Conservation (phyloP, 2,329 filamentous ascomycete genomes). For the Venturiaceae sp. region DNA sequence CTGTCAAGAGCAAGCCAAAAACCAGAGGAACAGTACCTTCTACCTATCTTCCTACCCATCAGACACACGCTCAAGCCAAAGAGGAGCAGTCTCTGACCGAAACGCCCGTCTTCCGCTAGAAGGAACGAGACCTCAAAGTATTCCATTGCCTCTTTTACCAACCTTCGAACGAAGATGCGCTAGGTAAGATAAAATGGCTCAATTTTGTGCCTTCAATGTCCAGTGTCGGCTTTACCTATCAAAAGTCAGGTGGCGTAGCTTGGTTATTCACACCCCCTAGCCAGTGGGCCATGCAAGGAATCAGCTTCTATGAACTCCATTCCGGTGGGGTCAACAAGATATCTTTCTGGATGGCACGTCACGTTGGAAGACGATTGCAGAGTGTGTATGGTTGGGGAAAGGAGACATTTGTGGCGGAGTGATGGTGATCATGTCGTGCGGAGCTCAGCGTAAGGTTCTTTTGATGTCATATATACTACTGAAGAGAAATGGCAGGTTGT, state of each 20-base stretch:
- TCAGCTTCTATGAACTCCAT: conserved; percentile 1
- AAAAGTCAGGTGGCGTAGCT: not conserved
- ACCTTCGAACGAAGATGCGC: not conserved
- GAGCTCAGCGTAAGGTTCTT: too few relatives aligned
- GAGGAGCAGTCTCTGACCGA: not conserved
- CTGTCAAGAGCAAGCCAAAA: not conserved
- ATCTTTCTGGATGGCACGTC: not conserved
- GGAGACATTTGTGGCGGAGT: not conserved
- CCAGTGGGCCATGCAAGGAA: not conserved
- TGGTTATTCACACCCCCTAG: not conserved
- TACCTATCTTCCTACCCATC: not conserved
- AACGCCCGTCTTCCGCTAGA: not conserved
- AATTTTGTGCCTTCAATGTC: not conserved
- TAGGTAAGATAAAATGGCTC: not conserved
- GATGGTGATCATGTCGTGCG: too few relatives aligned
- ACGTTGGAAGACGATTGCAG: not conserved
- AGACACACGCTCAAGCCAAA: not conserved
- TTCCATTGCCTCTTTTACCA: not conserved
- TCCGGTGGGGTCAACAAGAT: not conserved
- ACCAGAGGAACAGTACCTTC: not conserved
- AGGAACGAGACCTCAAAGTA: not conserved
- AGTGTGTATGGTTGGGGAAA: not conserved
- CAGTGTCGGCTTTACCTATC: not conserved
- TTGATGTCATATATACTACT: too few relatives aligned
- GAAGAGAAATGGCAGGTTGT: too few relatives aligned